These are phyloP conservation scores for Luvunga scandens DNA, from an alignment of 345 rosid species.

Conservation along the genomic window DNA sequence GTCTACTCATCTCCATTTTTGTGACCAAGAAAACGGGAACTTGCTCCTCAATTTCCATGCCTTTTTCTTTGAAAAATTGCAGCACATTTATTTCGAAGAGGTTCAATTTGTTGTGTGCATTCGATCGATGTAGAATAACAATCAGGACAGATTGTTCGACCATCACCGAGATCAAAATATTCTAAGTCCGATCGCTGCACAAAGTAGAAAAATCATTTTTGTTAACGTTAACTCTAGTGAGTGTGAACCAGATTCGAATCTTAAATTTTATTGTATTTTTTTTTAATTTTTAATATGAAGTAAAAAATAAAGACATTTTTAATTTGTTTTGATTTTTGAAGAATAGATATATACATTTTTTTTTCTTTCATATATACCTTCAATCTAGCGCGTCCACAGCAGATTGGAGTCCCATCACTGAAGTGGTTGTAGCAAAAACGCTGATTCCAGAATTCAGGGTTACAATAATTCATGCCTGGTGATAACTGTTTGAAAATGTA, in stretches of 20 bases:
- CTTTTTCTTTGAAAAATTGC: neutral
- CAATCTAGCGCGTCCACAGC: neutral
- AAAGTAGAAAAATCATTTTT: no score
- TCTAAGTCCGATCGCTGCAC: neutral
- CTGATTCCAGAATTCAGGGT: conserved; percentile 6
- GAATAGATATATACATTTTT: no score
- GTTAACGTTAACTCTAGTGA: no score
- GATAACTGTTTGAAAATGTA: neutral
- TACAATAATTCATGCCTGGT: neutral
- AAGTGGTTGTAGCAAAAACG: neutral
- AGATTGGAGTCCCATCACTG: neutral
- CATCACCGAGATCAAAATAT: neutral
- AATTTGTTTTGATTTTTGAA: no score
- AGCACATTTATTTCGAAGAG: neutral
- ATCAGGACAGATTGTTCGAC: neutral
- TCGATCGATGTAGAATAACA: conserved; percentile 1
- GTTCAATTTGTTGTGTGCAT: neutral
- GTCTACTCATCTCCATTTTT: neutral
- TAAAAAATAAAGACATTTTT: no score
- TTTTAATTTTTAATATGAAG: no score
- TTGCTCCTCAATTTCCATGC: neutral
- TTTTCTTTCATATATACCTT: neutral
- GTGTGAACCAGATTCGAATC: no score
- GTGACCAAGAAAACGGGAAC: conserved; percentile 1
- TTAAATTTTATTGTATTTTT: no score